Evolutionary conservation across 148 eudicot species (phyloP), one percentile per base, ranked within the genome.

Genomic region (Cornus kousa): DNA sequence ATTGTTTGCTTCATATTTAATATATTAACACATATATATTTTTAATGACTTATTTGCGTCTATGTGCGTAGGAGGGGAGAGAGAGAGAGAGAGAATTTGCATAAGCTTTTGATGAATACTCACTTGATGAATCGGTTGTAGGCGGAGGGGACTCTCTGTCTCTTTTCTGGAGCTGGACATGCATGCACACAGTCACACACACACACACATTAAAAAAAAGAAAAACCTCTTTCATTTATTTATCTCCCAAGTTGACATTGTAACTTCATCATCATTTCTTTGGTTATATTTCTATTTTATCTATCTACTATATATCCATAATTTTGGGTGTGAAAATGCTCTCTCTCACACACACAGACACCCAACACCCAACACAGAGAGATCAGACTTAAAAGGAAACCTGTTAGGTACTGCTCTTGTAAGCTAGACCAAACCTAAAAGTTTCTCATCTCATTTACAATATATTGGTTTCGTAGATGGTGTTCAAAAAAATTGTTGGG

Each of bases 121-220:
- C 71, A 94, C 98, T 94, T 94, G 90, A 94, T 94, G 91, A 94
- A 94, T 20, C 98, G 90, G 83, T 94, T 94, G 91, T 94, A 94
- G 73, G 97, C 97, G 33, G 97, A 92, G 43, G 98, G 98, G 68
- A 94, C 98, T 88, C 98, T 87, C 82, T 92, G 98, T 88, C 98
- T 87, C 79, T 92, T 94, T 87, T 94, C 98, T 71, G 98, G 94
- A 35, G 94, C 98, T 94, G 87, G 59, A 83, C 66, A 43, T 43
- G 48, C 48, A 68, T 31, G 70, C 31, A n/a, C 11, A 66, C 5
- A 55, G 5, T 4, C 43, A 39, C 5, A 43, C 4, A 43, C 48
- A 43, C 48, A 43, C 1, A 43, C 9, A 43, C 48, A 43, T 43
- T 43, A 43, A 43, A 6, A 43, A 43, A 43, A 1, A 3, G 5